A percentile compares a stretch with the other conserved stretches of the same genome.
Evolutionary conservation across 768 basidiomycete species (phyloP).

Genomic region (Tephrocybe rancida): DNA sequence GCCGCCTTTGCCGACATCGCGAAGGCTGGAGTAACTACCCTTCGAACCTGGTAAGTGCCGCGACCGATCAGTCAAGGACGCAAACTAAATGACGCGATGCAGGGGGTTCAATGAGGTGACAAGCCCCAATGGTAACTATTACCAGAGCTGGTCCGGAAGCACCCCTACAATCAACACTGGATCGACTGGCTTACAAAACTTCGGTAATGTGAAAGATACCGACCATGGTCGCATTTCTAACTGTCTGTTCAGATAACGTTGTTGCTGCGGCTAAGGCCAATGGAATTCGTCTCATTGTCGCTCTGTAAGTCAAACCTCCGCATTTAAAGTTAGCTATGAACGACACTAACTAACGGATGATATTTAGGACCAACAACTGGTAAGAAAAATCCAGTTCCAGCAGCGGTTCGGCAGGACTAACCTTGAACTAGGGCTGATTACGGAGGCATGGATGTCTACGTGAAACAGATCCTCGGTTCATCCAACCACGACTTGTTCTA

Average conservation of each 20-base stretch:
- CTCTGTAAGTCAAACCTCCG: constrained; percentile 40
- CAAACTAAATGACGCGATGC: neutral
- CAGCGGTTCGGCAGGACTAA: neutral
- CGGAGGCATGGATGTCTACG: constrained; percentile 73
- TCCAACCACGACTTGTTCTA: constrained; percentile 56
- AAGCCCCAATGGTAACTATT: constrained; percentile 45
- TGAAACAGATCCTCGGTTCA: constrained; percentile 51
- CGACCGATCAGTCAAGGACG: neutral
- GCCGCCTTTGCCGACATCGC: constrained; percentile 51
- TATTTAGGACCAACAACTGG: constrained; percentile 61
- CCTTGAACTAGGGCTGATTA: constrained; percentile 40
- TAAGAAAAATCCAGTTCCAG: constrained; percentile 3
- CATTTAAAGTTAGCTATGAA: neutral
- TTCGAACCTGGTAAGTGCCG: constrained; percentile 46
- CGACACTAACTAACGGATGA: neutral
- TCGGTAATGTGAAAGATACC: constrained; percentile 31
- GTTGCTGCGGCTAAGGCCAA: constrained; percentile 61
- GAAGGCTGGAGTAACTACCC: constrained; percentile 48
- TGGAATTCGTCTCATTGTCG: constrained; percentile 60
- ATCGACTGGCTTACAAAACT: constrained; percentile 49
- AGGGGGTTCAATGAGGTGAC: constrained; percentile 65
- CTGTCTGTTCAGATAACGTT: constrained; percentile 44
- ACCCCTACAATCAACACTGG: constrained; percentile 54
- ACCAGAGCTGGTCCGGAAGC: constrained; percentile 52
- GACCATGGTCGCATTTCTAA: neutral